Base-by-base conservation (phyloP, 139 green algal species). In the Spirogloea muscicola region DNA sequence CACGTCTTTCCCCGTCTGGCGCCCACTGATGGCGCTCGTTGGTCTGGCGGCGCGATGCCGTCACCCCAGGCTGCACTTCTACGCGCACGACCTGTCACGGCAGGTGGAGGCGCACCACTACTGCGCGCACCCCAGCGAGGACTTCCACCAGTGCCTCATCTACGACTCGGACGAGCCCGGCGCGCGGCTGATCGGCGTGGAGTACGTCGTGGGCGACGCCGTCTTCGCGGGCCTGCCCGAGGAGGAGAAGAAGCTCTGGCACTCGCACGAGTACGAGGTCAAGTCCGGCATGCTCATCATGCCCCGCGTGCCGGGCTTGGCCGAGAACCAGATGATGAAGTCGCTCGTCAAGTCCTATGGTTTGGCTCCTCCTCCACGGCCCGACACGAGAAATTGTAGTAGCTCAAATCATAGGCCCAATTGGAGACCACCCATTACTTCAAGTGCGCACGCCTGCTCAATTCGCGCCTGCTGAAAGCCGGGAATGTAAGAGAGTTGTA, bases 241-340 rank as follows among this genome's bases (percentile, higher is more conserved):
- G 10, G 65, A 63, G 33, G 65, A 74, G 65, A 63, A 74, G 65
- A 64, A 41, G 49, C 65, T 74, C 43, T 74, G 65, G 65, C 65
- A 74, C 49, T 64, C 42, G 10, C 65, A 74, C 34, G 7, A 44
- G 3, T 64, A 62, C 43, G 65, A 74, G 43, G 43, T 74, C 31
- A 60, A 25, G 10, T 39, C 34, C 18, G 60, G 60, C 38, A 13
- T 52, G 37, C 39, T 49, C 10, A n/a, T 68, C 16, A n/a, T 51
- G 36, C 60, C 60, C 13, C 39, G 37, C 36, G 6, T 68, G 3
- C 34, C 60, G 3, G 10, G 5, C 3, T 6, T 51, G 34, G 60
- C 60, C 9, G 60, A 68, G 60, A 13, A 31, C 3, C 10, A 5
- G 3, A 3, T 51, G 7, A 64, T 64, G 57, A n/a, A 64, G 29